Conservation (phyloP, 441 rosid genomes). For the Bocquillonia castaneifolia region DNA sequence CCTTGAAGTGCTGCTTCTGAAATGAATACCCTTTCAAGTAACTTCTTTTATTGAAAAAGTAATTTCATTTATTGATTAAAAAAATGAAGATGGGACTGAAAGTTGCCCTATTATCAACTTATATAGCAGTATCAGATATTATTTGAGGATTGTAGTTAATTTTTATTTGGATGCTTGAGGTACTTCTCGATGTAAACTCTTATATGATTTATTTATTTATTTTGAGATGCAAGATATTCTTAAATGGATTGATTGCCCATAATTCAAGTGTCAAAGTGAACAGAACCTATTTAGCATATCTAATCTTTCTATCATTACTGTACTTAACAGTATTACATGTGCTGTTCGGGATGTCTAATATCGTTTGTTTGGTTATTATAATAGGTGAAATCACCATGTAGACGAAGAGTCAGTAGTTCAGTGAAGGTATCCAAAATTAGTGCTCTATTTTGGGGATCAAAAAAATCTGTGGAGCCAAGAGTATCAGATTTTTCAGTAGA, state of each 20-base stretch:
- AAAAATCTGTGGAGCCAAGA: slow-evolving; percentile 41
- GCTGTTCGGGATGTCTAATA: not conserved
- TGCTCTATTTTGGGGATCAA: slow-evolving; percentile 75
- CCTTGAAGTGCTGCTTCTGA: too few relatives aligned
- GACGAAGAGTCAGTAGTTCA: slow-evolving; percentile 25
- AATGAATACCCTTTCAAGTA: not conserved
- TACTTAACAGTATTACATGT: too few relatives aligned
- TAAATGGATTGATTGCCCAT: not conserved
- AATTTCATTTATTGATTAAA: not conserved
- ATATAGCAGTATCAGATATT: too few relatives aligned
- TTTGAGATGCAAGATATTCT: not conserved
- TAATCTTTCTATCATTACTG: not conserved
- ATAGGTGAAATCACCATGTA: slow-evolving; percentile 38
- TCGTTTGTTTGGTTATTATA: slow-evolving; percentile 8
- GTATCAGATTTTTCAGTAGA: slow-evolving; percentile 45
- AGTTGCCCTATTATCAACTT: too few relatives aligned
- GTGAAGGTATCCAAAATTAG: slow-evolving; percentile 30
- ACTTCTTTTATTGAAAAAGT: not conserved
- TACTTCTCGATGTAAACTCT: not conserved
- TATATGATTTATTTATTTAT: not conserved
- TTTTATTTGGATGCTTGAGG: not conserved
- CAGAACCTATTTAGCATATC: not conserved
- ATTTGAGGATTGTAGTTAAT: too few relatives aligned
- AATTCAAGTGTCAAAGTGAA: not conserved
- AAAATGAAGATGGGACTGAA: not conserved